Base-by-base conservation (phyloP, 1,284 basidiomycete genomes). In the Hypsizygus ulmarius region DNA sequence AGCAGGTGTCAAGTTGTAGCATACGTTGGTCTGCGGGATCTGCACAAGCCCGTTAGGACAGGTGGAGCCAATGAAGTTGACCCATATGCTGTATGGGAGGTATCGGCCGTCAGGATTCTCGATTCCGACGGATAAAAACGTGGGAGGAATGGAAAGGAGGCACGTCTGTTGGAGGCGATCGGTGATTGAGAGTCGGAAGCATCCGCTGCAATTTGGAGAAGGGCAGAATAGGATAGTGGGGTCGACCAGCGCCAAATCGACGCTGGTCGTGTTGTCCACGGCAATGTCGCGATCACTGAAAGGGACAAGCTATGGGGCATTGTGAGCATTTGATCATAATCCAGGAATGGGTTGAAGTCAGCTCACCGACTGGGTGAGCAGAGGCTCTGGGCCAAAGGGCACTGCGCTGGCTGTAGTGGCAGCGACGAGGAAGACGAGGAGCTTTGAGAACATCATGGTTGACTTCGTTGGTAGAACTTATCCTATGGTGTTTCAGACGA, bases 11-110 rank as follows among this genome's bases (percentile, higher is more conserved):
- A 45, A 5, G n/a, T 45, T 45, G 21, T 18, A 37, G 19, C 43
- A 45, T 15, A 33, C 36, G 19, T 45, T 45, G 3, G 43, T 45
- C 34, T 35, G 30, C 11, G 43, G 30, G 34, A 45, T 37, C 43
- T 45, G 43, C 25, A 5, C 11, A 36, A 36, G 36, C 8, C 16
- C 43, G 3, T 15, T 36, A 3, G 43, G 43, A 35, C 43, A 45
- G 2, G 43, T 35, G 21, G 12, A 34, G 2, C 43, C 32, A 6
- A 32, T 35, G 32, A 44, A 44, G 6, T 16, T 34, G 5, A 44
- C 33, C 43, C 43, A 44, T 18, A 44, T 4, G 5, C 30, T 44
- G 21, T 34, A 34, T 3, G 43, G 43, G 21, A 44, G 25, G 33
- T 2, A 45, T 2, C 18, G 18, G 32, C 34, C 5, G 28, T 45